Conservation (phyloP, 202 grass and related monocot genomes). For the Panicum hallii region DNA sequence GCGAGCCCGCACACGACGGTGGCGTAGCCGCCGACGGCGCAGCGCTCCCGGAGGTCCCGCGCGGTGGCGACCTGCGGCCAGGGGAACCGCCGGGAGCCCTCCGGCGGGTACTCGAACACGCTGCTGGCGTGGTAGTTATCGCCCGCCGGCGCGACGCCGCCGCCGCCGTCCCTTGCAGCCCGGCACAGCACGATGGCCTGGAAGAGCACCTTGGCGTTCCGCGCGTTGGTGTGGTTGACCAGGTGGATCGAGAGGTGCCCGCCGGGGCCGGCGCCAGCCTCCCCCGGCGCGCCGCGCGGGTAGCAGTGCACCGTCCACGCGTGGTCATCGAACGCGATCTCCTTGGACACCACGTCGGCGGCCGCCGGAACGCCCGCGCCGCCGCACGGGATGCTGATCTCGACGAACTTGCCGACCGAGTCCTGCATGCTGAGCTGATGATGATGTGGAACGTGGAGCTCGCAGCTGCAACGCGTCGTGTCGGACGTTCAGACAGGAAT, state of each 20-base stretch:
- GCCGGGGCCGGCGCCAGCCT: not conserved
- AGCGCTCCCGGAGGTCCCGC: not conserved
- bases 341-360: not conserved
- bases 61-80: not conserved
- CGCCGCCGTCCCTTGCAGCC: not conserved
- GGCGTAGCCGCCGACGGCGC: not conserved
- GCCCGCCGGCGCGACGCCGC: not conserved
- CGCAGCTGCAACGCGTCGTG: not conserved
- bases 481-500: not conserved
- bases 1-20: not conserved
- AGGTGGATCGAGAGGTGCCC: not conserved
- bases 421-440: slow-evolving; percentile 1
- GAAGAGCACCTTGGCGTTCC: not conserved
- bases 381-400: not conserved
- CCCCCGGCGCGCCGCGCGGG: not conserved
- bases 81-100: not conserved
- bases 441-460: no score
- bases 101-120: not conserved
- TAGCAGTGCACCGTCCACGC: not conserved
- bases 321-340: not conserved
- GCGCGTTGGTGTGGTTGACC: not conserved
- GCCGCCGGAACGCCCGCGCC: no score
- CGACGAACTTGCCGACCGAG: not conserved
- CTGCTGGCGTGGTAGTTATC: not conserved
- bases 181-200: not conserved